Evolutionary conservation across 2,329 filamentous ascomycete species (phyloP).

Genomic region (Fusarium begoniae): DNA sequence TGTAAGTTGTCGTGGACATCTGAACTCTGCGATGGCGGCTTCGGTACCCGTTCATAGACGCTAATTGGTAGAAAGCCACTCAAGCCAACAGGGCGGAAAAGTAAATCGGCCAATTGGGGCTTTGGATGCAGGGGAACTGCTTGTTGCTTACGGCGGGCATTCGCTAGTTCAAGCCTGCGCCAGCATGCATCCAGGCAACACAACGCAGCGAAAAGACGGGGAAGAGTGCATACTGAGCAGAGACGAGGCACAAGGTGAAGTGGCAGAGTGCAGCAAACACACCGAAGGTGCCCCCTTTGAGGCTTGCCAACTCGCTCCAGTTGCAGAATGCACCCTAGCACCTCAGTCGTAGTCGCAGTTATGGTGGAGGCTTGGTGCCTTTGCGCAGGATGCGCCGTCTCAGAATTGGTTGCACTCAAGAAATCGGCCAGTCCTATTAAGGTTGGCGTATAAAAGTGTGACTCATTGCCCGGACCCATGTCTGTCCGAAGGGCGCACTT

Average conservation of each 20-base stretch:
- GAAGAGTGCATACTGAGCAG: background rate
- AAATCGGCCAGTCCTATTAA: conserved; percentile 42
- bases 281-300: background rate
- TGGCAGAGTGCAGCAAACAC: background rate
- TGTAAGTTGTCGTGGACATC: conserved; percentile 8
- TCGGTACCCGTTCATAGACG: conserved; percentile 26
- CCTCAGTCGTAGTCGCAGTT: background rate
- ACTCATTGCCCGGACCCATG: conserved; percentile 47
- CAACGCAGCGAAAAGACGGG: background rate
- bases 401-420: conserved; percentile 35
- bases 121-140: conserved; percentile 20
- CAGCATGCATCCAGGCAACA: conserved; percentile 2
- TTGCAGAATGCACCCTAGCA: background rate
- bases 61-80: conserved; percentile 13
- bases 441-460: conserved; percentile 47
- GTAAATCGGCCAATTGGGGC: conserved; percentile 25
- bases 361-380: conserved; percentile 30
- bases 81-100: conserved; percentile 17
- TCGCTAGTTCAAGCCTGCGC: conserved; percentile 20
- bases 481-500: conserved; percentile 39
- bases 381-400: conserved; percentile 36
- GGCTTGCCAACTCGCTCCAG: background rate
- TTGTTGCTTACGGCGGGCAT: conserved; percentile 29
- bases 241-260: background rate
- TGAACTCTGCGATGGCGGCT: conserved; percentile 33